These are phyloP conservation scores for Cladobotryum protrusum DNA, from an alignment of 2,329 filamentous ascomycete species.

Conservation along the genomic window DNA sequence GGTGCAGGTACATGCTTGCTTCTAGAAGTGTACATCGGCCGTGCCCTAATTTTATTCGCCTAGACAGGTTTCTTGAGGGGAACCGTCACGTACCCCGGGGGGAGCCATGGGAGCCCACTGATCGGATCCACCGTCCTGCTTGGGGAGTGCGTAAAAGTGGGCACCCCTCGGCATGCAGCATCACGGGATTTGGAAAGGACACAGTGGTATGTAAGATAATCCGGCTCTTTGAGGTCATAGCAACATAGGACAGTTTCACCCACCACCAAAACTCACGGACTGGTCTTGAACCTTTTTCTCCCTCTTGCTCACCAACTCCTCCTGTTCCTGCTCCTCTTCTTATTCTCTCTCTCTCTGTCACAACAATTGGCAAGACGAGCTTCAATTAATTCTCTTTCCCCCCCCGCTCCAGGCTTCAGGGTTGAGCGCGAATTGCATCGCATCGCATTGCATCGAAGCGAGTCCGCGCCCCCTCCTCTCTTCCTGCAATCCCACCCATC, in stretches of 20 bases:
- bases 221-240: conserved; percentile 25
- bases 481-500: neutral
- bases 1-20: conserved; percentile 3
- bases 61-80: neutral
- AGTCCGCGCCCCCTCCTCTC: neutral
- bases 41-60: no score
- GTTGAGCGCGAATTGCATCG: no score
- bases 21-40: neutral
- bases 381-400: conserved; percentile 1
- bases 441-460: conserved; percentile 4
- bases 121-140: conserved; percentile 4
- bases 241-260: neutral
- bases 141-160: conserved; percentile 18
- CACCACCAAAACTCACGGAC: no score
- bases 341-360: conserved; percentile 1
- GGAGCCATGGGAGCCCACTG: conserved; percentile 3
- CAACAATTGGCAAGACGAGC: conserved; percentile 6
- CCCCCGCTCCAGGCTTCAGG: neutral
- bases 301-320: neutral
- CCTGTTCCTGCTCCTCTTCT: conserved; percentile 4
- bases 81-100: conserved; percentile 2
- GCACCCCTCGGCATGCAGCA: conserved; percentile 20
- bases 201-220: conserved; percentile 27
- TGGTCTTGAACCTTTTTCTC: neutral
- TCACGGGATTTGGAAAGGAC: conserved; percentile 35